Conservation (phyloP, 2,329 filamentous ascomycete genomes). For the Ophiocordyceps unilateralis region DNA sequence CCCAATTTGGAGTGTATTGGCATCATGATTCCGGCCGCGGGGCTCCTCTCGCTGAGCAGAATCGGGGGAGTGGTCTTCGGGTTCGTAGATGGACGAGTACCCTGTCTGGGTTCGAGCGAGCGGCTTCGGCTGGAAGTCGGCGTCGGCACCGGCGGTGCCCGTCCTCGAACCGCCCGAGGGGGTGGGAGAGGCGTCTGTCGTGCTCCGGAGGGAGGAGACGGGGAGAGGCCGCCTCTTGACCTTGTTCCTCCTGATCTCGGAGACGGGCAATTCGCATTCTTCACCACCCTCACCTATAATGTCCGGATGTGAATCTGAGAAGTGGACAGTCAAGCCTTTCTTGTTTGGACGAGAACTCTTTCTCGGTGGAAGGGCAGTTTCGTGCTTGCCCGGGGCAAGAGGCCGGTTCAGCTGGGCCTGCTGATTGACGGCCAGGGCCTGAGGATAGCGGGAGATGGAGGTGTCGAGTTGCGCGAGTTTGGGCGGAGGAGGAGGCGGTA, state of each 20-base stretch:
- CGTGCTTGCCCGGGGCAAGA: constrained; percentile 19
- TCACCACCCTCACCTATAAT: constrained; percentile 87
- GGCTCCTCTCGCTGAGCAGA: background rate
- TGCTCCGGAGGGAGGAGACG: constrained; percentile 5
- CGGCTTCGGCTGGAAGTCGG: constrained; percentile 34
- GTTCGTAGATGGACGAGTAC: constrained; percentile 18
- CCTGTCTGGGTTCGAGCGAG: constrained; percentile 43
- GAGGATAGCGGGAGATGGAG: constrained; percentile 36
- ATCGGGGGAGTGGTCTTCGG: constrained; percentile 3
- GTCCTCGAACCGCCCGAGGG: background rate
- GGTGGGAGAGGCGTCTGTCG: background rate
- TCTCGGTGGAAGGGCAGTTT: constrained; percentile 21
- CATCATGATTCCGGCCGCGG: background rate
- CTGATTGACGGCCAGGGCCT: constrained; percentile 28
- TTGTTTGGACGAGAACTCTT: constrained; percentile 30
- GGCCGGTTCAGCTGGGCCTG: constrained; percentile 26
- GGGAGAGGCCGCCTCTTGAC: constrained; percentile 18
- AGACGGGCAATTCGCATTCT: constrained; percentile 55
- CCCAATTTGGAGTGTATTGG: constrained; percentile 14
- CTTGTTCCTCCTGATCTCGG: constrained; percentile 51
- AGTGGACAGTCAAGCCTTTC: constrained; percentile 59
- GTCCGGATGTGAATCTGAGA: constrained; percentile 54
- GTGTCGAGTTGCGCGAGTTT: constrained; percentile 40
- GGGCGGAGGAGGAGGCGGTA: constrained; percentile 27
- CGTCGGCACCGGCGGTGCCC: constrained; percentile 8